phyloP scores from a whole-genome alignment of 2,329 filamentous ascomycete species.

The Tolypocladium tropicale region DNA sequence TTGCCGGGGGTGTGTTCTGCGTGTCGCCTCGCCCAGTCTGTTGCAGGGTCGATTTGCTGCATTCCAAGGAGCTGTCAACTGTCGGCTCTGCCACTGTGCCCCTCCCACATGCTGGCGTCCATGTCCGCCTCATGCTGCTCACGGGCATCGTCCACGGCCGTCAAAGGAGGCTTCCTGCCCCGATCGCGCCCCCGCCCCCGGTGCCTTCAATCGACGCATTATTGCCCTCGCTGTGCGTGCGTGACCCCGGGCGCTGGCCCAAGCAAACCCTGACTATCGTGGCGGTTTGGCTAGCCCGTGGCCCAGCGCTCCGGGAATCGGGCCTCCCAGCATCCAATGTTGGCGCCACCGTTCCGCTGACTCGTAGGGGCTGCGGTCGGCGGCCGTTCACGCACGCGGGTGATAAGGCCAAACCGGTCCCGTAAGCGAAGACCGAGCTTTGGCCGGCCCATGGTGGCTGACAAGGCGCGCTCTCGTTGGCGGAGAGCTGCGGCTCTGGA shows the following conservation, averaged over 20 bases:
- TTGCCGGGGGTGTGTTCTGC: too few relatives aligned
- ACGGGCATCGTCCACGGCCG: not conserved
- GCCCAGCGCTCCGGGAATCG: not conserved
- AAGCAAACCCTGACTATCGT: not conserved
- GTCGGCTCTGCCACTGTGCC: not conserved
- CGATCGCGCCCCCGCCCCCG: too few relatives aligned
- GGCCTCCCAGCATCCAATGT: not conserved
- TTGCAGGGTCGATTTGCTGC: too few relatives aligned
- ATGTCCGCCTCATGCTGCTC: not conserved
- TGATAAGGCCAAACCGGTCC: not conserved
- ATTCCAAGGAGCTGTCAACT: not conserved
- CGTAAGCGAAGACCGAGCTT: not conserved
- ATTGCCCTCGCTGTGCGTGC: too few relatives aligned
- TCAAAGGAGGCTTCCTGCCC: too few relatives aligned
- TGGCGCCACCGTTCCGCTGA: conserved; percentile 1
- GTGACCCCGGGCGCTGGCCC: too few relatives aligned
- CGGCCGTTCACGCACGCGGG: not conserved
- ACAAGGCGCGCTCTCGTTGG: not conserved
- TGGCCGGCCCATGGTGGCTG: not conserved
- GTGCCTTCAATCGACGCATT: too few relatives aligned
- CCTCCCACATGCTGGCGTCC: not conserved
- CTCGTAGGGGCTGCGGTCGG: not conserved
- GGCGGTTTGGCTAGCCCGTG: not conserved
- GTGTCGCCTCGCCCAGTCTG: too few relatives aligned
- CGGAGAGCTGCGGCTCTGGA: not conserved